Evolutionary conservation across 257 asterid genomes (phyloP).

Genomic region (Ajuga chamaepitys): DNA sequence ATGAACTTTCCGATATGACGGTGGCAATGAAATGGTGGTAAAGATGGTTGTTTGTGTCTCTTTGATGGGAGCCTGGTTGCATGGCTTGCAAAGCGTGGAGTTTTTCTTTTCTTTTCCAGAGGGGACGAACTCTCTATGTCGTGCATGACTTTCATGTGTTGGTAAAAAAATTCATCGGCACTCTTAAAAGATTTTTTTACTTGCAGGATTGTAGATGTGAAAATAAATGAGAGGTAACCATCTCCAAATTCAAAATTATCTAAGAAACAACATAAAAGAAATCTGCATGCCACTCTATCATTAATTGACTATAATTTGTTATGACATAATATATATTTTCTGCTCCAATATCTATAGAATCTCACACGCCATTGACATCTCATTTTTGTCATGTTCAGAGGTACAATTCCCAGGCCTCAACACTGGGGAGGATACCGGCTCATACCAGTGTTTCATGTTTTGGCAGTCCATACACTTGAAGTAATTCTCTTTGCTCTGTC

Average conservation of each 20-base stretch:
- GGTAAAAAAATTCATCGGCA: too few relatives aligned
- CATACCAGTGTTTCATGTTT: conserved; percentile 50
- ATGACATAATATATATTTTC: background rate
- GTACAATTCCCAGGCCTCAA: conserved; percentile 44
- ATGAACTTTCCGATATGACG: too few relatives aligned
- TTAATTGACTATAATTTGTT: background rate
- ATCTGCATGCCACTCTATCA: background rate
- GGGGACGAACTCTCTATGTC: too few relatives aligned
- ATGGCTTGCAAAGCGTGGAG: too few relatives aligned
- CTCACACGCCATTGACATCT: background rate
- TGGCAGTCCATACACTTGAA: conserved; percentile 39
- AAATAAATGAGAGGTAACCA: background rate
- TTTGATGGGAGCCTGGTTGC: too few relatives aligned
- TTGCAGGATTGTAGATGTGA: background rate
- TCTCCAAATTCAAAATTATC: background rate
- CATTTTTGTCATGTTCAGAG: conserved; percentile 25
- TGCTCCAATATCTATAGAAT: background rate
- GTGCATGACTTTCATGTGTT: too few relatives aligned
- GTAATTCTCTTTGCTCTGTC: conserved; percentile 2
- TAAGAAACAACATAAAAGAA: too few relatives aligned
- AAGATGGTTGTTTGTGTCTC: too few relatives aligned
- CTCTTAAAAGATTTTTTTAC: too few relatives aligned
- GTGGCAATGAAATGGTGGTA: too few relatives aligned
- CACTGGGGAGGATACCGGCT: conserved; percentile 74
- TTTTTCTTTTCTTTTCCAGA: too few relatives aligned